Evolutionary conservation across 2,329 filamentous ascomycete species (phyloP), one percentile per base, ranked within the genome.

Genomic region (Ophiostoma novo-ulmi): DNA sequence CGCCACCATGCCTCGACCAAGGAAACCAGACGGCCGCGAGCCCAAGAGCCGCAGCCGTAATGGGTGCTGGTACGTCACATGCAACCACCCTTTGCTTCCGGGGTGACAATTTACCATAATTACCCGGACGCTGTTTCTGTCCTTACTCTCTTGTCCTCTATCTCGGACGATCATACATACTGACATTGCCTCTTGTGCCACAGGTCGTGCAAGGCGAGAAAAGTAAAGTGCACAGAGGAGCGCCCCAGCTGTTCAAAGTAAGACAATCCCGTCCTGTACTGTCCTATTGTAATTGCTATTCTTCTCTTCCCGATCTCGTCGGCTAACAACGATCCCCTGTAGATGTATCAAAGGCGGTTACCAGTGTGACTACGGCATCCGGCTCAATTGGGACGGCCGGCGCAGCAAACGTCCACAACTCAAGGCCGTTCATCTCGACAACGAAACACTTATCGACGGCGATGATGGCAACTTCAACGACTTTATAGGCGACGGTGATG

Each of bases 171-270:
- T 64, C 14, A 1, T 7, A n/a, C 13, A 39, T 22, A 26, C 63
- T 22, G 7, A 58, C 38, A 39, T n/a, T 64, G 22, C 17, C 63
- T 39, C 17, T 8, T 39, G 36, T 65, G 63, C 36, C 6, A 31
- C 65, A 92, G 90, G 89, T 90, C 90, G 14, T 94, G 91, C 81
- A 94, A 94, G 81, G 85, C 86, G 73, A 86, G 90, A 72, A 94
- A 81, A 73, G 79, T 81, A 73, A 94, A 94, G 82, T 94, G 91
- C 80, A 91, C 90, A 73, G 92, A 94, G 78, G 89, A 91, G 77
- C 90, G 89, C 74, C 91, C 92, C 17, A 80, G 79, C 73, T 94
- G 92, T 79, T 76, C 85, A 67, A 93, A 93, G 82, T 84, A 81
- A 75, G 77, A 73, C 26, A 48, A n/a, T 35, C 11, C 13, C 58